These are phyloP conservation scores for Suillus alpinus DNA, from an alignment of 768 basidiomycete genomes.

Conservation along the genomic window DNA sequence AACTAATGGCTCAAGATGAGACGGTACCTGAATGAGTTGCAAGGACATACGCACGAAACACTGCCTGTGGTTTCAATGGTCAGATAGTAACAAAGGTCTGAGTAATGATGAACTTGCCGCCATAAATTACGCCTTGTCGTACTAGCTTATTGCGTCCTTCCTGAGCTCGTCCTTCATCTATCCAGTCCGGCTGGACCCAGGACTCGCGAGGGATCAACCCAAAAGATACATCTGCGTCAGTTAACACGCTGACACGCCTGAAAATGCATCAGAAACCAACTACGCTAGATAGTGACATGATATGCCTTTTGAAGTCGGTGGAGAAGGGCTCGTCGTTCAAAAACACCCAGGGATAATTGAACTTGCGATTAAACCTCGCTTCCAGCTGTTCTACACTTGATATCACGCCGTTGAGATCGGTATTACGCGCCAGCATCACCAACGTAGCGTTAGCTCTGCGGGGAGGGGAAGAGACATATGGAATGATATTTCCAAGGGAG, in stretches of 20 bases:
- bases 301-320: constrained; percentile 48
- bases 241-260: constrained; percentile 36
- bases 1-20: constrained; percentile 28
- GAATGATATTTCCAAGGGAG: constrained; percentile 1
- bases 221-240: constrained; percentile 44
- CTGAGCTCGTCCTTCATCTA: constrained; percentile 63
- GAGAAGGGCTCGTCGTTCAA: constrained; percentile 61
- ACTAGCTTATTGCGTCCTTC: constrained; percentile 52
- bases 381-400: constrained; percentile 55
- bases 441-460: constrained; percentile 57
- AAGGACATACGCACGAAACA: constrained; percentile 35
- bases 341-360: constrained; percentile 61
- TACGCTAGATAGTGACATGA: neutral
- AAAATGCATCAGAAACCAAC: constrained; percentile 18
- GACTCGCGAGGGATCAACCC: constrained; percentile 57
- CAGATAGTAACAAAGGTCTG: constrained; percentile 1
- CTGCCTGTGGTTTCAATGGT: constrained; percentile 31
- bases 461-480: neutral
- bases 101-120: constrained; percentile 32
- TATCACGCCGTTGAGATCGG: constrained; percentile 43
- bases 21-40: neutral
- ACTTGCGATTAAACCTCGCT: constrained; percentile 55
- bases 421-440: constrained; percentile 51
- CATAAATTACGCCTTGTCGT: constrained; percentile 46
- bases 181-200: constrained; percentile 73